Evolutionary conservation across 2,329 filamentous ascomycete genomes (phyloP), one percentile per base, ranked within the genome.

Genomic region (Nigrospora oryzae): DNA sequence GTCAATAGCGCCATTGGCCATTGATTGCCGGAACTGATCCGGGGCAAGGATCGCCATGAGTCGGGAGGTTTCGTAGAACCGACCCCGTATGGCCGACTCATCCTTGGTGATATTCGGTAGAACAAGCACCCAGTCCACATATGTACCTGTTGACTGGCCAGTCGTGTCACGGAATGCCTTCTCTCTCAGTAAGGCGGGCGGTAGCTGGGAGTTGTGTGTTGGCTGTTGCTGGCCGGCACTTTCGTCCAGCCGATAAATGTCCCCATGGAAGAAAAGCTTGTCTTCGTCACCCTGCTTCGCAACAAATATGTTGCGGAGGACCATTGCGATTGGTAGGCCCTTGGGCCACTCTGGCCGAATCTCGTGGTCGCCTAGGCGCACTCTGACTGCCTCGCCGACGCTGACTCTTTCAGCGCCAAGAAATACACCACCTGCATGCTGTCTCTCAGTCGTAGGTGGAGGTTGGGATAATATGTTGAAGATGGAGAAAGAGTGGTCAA

Each of bases 31-130:
- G 46, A 67, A 69, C 5, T 57, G 59, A 2, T 53, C 55, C 11
- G 63, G 62, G 36, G 73, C 65, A 43, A 79, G 61, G 44, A 78
- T 68, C 14, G 68, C 67, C 59, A 77, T 71, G 33, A 81, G 63
- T 46, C 68, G 65, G 46, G 69, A 61, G n/a, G 73, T 73, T 14
- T 76, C 71, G 60, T 81, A 80, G 61, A 79, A 79, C n/a, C 77
- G 66, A 42, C 77, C 77, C 46, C 68, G 65, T 42, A 80, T 65
- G 17, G 65, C 64, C 13, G 57, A 55, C 53, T 78, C 75, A 31
- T 42, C 45, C 40, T 63, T 61, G 7, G 54, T 49, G 30, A 54
- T 53, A 35, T 57, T 53, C 23, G 45, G 45, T 3, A 31, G 7
- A 1, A 60, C 39, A 2, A 50, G 50, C 12, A 56, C 46, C 66